Conservation (phyloP, 129 eudicot genomes). For the Chrysanthemum seticuspe region DNA sequence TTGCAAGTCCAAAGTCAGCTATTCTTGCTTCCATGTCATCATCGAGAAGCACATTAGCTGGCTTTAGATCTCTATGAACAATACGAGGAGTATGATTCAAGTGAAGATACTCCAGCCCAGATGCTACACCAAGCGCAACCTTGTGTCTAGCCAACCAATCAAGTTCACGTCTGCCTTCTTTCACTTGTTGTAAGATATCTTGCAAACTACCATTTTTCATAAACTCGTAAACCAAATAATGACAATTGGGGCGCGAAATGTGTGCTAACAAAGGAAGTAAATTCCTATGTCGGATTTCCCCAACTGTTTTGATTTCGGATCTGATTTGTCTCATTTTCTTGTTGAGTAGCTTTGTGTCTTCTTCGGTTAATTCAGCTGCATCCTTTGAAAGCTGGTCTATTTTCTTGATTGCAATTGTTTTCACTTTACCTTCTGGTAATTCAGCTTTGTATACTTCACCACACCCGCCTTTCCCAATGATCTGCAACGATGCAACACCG, state of each 20-base stretch:
- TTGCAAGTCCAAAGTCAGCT: conserved; percentile 91
- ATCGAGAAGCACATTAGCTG: conserved; percentile 79
- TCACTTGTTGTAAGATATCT: conserved; percentile 48
- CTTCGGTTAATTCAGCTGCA: conserved; percentile 64
- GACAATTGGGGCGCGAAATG: conserved; percentile 70
- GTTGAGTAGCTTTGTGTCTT: conserved; percentile 65
- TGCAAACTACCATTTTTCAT: conserved; percentile 94
- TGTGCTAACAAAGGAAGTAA: conserved; percentile 77
- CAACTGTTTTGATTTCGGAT: conserved; percentile 86
- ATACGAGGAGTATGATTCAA: conserved; percentile 55
- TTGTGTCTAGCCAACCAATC: conserved; percentile 67
- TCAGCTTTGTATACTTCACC: conserved; percentile 79
- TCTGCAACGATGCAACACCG: conserved; percentile 48
- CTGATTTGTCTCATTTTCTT: conserved; percentile 82
- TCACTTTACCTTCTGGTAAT: conserved; percentile 56
- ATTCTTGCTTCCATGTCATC: conserved; percentile 95
- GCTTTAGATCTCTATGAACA: conserved; percentile 88
- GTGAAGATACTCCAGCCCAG: conserved; percentile 92
- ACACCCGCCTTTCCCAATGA: conserved; percentile 89
- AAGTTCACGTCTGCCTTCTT: conserved; percentile 49
- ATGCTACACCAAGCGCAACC: conserved; percentile 67
- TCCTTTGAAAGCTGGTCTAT: conserved; percentile 64
- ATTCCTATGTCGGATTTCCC: conserved; percentile 79
- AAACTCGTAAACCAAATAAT: conserved; percentile 81
- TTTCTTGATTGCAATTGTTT: conserved; percentile 77